These are phyloP conservation scores for Botrytis byssoidea DNA, from an alignment of 2,329 filamentous ascomycete species.

Conservation along the genomic window DNA sequence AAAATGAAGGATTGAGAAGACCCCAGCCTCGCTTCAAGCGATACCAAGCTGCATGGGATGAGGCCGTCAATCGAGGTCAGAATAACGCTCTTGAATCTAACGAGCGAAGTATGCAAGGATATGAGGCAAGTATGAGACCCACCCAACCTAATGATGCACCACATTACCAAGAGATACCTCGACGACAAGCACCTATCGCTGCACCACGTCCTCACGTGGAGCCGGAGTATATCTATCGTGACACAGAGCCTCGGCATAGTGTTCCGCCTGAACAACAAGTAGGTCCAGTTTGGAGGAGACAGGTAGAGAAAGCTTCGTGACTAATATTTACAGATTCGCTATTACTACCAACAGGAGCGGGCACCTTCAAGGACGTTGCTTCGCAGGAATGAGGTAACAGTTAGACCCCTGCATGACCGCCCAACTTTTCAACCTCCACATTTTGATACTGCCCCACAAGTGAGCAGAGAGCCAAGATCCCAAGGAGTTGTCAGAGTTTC, in stretches of 20 bases:
- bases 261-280: slow-evolving; percentile 17
- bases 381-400: slow-evolving; percentile 34
- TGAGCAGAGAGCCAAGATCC: slow-evolving; percentile 28
- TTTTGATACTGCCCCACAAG: slow-evolving; percentile 25
- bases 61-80: slow-evolving; percentile 35
- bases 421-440: slow-evolving; percentile 27
- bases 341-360: slow-evolving; percentile 27
- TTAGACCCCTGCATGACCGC: slow-evolving; percentile 32
- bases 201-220: neutral
- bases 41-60: slow-evolving; percentile 40
- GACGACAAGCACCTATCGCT: slow-evolving; percentile 1
- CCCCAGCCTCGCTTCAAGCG: slow-evolving; percentile 37
- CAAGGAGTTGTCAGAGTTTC: slow-evolving; percentile 37
- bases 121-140: slow-evolving; percentile 21
- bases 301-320: neutral
- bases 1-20: slow-evolving; percentile 21
- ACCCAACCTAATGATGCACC: slow-evolving; percentile 1
- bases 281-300: neutral
- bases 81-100: slow-evolving; percentile 2
- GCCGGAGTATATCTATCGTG: neutral
- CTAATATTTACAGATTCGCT: slow-evolving; percentile 20
- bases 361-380: slow-evolving; percentile 20
- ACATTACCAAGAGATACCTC: neutral
- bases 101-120: slow-evolving; percentile 1
- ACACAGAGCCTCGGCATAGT: slow-evolving; percentile 3